Percentiles rank a stretch among this genome's conserved stretches.
Conservation (phyloP, 345 rosid species). For the Triadica sebifera region DNA sequence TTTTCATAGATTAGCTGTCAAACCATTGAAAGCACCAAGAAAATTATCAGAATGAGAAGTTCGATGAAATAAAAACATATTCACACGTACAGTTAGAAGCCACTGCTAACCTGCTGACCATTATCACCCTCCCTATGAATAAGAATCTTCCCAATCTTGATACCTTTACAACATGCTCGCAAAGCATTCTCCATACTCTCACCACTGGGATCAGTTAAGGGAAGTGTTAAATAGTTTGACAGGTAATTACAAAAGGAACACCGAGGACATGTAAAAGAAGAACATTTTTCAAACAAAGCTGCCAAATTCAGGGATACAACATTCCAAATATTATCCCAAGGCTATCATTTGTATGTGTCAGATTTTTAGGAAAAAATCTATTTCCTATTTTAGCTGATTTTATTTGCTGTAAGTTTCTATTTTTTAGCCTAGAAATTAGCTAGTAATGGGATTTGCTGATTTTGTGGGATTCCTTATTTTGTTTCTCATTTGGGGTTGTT, state of each 20-base stretch:
- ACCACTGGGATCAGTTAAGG: constrained; percentile 50
- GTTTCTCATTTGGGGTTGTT: too few relatives aligned
- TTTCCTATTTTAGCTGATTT: too few relatives aligned
- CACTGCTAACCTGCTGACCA: constrained; percentile 73
- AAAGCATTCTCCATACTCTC: constrained; percentile 99
- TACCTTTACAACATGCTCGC: constrained; percentile 97
- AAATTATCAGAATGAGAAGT: constrained; percentile 15
- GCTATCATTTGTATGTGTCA: not conserved
- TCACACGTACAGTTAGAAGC: not conserved
- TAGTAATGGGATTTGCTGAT: too few relatives aligned
- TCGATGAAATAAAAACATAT: not conserved
- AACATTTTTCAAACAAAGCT: not conserved
- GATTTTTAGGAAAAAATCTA: too few relatives aligned
- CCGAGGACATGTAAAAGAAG: not conserved
- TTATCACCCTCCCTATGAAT: constrained; percentile 98
- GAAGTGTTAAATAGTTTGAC: constrained; percentile 6
- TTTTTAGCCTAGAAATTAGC: too few relatives aligned
- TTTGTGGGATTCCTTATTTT: too few relatives aligned
- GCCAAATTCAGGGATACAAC: not conserved
- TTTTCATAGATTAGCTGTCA: constrained; percentile 89
- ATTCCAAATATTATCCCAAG: not conserved
- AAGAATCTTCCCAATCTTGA: constrained; percentile 93
- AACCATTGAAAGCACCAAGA: constrained; percentile 6
- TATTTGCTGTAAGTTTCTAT: too few relatives aligned
- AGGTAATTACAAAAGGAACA: not conserved